Evolutionary conservation across 441 rosid species (phyloP).

Genomic region (Capsella rubella): DNA sequence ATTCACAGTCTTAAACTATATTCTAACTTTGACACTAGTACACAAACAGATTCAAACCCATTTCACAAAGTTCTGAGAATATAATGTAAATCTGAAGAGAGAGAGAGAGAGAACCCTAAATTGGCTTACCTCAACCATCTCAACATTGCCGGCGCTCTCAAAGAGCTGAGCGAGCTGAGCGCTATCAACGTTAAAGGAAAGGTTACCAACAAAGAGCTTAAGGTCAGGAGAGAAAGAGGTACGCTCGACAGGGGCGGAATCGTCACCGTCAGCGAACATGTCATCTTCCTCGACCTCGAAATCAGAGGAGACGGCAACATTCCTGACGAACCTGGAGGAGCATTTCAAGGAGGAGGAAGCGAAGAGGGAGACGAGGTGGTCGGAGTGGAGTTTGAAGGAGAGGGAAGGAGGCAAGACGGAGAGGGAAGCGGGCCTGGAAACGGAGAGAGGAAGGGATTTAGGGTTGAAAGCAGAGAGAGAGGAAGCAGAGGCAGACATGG

Average conservation of each 20-base stretch:
- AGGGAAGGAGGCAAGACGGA: slow-evolving; percentile 50
- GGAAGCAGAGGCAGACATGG: slow-evolving; percentile 77
- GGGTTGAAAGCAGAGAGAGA: slow-evolving; percentile 62
- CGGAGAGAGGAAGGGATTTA: slow-evolving; percentile 52
- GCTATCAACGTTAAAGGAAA: slow-evolving; percentile 83
- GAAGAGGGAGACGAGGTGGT: slow-evolving; percentile 45
- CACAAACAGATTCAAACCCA: slow-evolving; percentile 15
- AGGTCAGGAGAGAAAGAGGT: slow-evolving; percentile 71
- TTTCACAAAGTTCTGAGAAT: neutral
- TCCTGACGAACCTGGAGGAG: slow-evolving; percentile 51
- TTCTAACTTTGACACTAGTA: neutral
- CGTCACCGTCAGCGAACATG: slow-evolving; percentile 54
- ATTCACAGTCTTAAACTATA: neutral
- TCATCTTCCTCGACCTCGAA: slow-evolving; percentile 75
- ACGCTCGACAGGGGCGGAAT: slow-evolving; percentile 45
- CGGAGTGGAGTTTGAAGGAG: slow-evolving; percentile 48
- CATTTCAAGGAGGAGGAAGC: slow-evolving; percentile 45
- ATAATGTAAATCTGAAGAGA: neutral
- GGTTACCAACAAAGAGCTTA: slow-evolving; percentile 93
- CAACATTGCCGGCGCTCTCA: slow-evolving; percentile 82
- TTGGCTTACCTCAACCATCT: slow-evolving; percentile 85
- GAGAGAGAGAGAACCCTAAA: neutral
- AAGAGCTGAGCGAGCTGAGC: slow-evolving; percentile 91
- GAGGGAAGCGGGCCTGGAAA: slow-evolving; percentile 50
- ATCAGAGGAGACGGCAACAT: slow-evolving; percentile 74